Conservation (phyloP, 2,329 filamentous ascomycete species). For the Diplodia mutila region DNA sequence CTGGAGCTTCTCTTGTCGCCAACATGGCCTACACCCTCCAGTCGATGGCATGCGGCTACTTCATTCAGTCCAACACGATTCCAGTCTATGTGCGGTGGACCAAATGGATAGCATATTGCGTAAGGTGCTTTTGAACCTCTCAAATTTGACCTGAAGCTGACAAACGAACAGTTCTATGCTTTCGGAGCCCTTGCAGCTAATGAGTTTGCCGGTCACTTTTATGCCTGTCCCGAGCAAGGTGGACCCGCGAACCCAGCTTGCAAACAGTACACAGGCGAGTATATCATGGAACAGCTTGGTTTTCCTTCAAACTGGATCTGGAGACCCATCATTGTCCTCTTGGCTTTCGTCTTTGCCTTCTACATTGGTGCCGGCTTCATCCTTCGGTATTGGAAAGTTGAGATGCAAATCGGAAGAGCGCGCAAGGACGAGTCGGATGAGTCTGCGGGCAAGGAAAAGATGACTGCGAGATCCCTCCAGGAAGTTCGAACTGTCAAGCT, state of each 20-base stretch:
- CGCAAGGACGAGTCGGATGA: conserved; percentile 59
- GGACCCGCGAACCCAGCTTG: conserved; percentile 68
- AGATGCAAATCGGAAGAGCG: conserved; percentile 70
- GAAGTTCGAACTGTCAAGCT: conserved; percentile 67
- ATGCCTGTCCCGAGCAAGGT: conserved; percentile 69
- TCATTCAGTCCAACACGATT: conserved; percentile 73
- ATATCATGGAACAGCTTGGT: conserved; percentile 70
- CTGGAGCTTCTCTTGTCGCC: conserved; percentile 70
- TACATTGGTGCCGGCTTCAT: conserved; percentile 63
- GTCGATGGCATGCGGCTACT: conserved; percentile 75
- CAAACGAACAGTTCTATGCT: conserved; percentile 61
- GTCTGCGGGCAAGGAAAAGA: conserved; percentile 72
- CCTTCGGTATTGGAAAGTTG: conserved; percentile 66
- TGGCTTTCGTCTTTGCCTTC: conserved; percentile 67
- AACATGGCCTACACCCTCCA: conserved; percentile 76
- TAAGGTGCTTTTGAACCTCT: conserved; percentile 27
- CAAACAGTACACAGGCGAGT: conserved; percentile 68
- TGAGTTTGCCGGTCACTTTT: conserved; percentile 73
- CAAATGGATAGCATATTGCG: conserved; percentile 67
- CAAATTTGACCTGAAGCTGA: not conserved
- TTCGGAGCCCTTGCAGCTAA: conserved; percentile 74
- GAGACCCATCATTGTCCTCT: conserved; percentile 65
- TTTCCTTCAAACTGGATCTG: conserved; percentile 70
- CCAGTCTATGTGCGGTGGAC: conserved; percentile 79
- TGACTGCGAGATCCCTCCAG: conserved; percentile 58